phyloP scores from a whole-genome alignment of 805 yeast species.

The Candida sakaeoensis region DNA sequence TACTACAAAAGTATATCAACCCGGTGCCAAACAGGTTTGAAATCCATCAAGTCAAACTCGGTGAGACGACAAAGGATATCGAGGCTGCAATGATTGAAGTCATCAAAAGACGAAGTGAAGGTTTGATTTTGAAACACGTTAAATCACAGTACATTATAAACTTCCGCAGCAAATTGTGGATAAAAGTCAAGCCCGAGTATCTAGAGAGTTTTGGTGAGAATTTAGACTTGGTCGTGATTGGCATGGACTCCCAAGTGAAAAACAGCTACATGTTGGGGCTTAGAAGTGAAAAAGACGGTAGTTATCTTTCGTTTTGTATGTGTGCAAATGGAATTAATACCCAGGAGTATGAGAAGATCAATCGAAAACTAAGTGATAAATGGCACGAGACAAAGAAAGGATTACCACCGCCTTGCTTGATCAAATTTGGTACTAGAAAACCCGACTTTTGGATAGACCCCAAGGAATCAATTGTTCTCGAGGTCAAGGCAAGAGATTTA shows the following conservation, averaged over 20 bases:
- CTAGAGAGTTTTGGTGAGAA: constrained; percentile 83
- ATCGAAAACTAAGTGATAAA: constrained; percentile 50
- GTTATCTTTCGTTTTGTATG: constrained; percentile 65
- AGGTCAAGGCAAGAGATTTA: constrained; percentile 77
- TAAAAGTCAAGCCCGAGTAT: constrained; percentile 90
- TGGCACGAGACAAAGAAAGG: constrained; percentile 48
- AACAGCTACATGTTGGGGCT: constrained; percentile 74
- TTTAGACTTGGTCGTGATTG: constrained; percentile 75
- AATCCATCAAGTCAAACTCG: constrained; percentile 38
- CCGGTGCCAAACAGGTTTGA: constrained; percentile 50
- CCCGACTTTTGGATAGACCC: constrained; percentile 85
- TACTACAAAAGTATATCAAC: constrained; percentile 42
- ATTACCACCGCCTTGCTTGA: constrained; percentile 37
- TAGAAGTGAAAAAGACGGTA: constrained; percentile 37
- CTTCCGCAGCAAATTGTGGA: constrained; percentile 63
- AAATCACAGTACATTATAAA: constrained; percentile 56
- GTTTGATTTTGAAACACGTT: constrained; percentile 71
- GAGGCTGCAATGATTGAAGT: constrained; percentile 53
- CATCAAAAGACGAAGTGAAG: constrained; percentile 68
- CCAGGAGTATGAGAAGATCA: constrained; percentile 58
- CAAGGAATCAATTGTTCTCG: constrained; percentile 69
- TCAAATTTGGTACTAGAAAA: constrained; percentile 54
- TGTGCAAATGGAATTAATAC: constrained; percentile 82
- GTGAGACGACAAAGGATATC: constrained; percentile 49
- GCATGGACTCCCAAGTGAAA: constrained; percentile 71